These are phyloP conservation scores for Globisporangium iwayamae DNA, from an alignment of 352 stramenopile genomes.

Conservation along the genomic window DNA sequence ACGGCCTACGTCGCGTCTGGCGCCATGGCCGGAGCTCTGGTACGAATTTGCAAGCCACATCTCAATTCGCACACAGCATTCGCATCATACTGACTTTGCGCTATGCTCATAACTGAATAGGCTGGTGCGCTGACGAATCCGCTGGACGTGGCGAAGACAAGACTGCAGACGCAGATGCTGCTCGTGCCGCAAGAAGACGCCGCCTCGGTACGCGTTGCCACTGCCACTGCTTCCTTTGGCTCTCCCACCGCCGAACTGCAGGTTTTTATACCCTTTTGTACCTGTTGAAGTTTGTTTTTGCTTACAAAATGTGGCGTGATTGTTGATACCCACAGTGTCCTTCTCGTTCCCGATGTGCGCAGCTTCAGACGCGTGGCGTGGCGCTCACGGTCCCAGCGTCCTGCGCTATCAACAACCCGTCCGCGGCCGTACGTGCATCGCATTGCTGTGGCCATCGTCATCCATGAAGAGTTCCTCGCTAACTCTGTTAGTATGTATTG, in stretches of 20 bases:
- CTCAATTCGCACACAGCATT: neutral
- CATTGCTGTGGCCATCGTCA: neutral
- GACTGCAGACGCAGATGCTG: conserved; percentile 93
- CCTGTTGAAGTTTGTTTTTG: conserved; percentile 9
- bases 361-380: conserved; percentile 64
- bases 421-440: conserved; percentile 27
- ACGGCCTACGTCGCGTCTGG: conserved; percentile 91
- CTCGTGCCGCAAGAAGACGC: conserved; percentile 46
- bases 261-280: conserved; percentile 40
- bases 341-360: conserved; percentile 67
- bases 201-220: conserved; percentile 41
- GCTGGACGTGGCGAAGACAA: conserved; percentile 98
- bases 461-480: neutral
- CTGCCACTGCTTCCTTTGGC: conserved; percentile 21
- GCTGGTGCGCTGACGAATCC: conserved; percentile 93
- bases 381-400: conserved; percentile 59
- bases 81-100: neutral
- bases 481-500: neutral
- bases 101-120: conserved; percentile 5
- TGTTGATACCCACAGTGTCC: conserved; percentile 58
- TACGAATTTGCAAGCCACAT: conserved; percentile 27
- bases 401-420: conserved; percentile 46
- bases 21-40: conserved; percentile 90
- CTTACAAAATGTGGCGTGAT: conserved; percentile 28
- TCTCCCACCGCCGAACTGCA: conserved; percentile 42